These are phyloP conservation scores for Ilyonectria robusta DNA, from an alignment of 2,329 filamentous ascomycete species.

Conservation along the genomic window DNA sequence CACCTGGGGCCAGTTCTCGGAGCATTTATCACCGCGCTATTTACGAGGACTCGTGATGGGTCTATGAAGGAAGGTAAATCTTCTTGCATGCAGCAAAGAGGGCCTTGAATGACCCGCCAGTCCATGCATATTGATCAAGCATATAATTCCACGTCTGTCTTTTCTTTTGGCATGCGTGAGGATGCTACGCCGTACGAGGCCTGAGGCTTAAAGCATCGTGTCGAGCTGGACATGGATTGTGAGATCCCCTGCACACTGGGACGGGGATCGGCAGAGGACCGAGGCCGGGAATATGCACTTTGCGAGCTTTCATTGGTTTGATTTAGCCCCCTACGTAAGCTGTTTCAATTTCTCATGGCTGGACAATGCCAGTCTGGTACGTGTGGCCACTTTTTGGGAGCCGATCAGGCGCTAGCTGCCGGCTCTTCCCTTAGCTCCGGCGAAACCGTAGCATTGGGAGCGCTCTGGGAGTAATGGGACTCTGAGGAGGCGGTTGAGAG, in stretches of 20 bases:
- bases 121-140: background rate
- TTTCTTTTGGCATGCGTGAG: background rate
- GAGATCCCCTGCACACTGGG: background rate
- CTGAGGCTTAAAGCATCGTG: background rate
- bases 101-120: background rate
- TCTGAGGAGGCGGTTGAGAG: background rate
- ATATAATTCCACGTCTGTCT: background rate
- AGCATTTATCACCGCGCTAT: background rate
- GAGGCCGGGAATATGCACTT: background rate
- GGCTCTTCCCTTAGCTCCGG: slow-evolving; percentile 21
- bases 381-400: slow-evolving; percentile 19
- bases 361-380: background rate
- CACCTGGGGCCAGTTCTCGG: background rate
- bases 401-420: slow-evolving; percentile 18
- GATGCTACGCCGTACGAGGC: background rate
- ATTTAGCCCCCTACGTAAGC: slow-evolving; percentile 17
- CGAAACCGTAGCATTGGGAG: slow-evolving; percentile 9
- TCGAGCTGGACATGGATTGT: background rate
- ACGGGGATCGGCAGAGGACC: background rate
- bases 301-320: background rate
- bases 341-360: slow-evolving; percentile 21
- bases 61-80: background rate
- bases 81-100: background rate
- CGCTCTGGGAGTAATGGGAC: background rate
- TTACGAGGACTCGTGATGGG: background rate